These are phyloP conservation scores for Populus alba DNA, from an alignment of 345 rosid genomes.

Conservation along the genomic window DNA sequence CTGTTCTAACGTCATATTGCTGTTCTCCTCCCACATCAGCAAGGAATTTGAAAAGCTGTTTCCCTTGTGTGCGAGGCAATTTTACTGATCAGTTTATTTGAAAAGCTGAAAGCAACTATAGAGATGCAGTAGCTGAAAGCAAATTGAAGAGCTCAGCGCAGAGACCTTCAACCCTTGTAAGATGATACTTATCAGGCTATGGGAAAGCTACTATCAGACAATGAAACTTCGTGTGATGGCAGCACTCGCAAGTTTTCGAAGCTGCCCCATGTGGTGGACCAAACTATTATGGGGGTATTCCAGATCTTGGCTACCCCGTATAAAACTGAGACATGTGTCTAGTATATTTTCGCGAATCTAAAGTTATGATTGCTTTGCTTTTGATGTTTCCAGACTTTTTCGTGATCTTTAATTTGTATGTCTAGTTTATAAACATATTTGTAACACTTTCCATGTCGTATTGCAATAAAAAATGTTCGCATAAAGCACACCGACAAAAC, in stretches of 20 bases:
- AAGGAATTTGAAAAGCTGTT: neutral
- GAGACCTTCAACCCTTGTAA: neutral
- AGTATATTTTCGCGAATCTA: no score
- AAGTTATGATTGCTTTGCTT: no score
- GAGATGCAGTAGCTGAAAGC: constrained; percentile 11
- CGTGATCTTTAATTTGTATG: no score
- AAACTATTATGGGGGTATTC: neutral
- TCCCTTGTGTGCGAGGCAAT: neutral
- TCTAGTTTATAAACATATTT: no score
- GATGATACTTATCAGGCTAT: neutral
- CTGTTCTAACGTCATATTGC: neutral
- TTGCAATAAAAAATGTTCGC: no score
- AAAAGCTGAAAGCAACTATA: neutral
- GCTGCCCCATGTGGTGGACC: neutral
- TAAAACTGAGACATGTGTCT: no score
- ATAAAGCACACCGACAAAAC: no score
- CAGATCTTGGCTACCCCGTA: no score
- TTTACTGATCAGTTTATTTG: neutral
- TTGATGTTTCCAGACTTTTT: no score
- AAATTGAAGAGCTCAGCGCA: constrained; percentile 1
- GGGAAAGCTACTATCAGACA: neutral
- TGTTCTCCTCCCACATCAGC: neutral
- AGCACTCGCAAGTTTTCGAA: neutral
- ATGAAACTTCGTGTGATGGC: neutral
- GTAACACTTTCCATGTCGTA: no score